Base-by-base conservation (phyloP, 2,329 filamentous ascomycete genomes). In the Nannizzia gypsea region DNA sequence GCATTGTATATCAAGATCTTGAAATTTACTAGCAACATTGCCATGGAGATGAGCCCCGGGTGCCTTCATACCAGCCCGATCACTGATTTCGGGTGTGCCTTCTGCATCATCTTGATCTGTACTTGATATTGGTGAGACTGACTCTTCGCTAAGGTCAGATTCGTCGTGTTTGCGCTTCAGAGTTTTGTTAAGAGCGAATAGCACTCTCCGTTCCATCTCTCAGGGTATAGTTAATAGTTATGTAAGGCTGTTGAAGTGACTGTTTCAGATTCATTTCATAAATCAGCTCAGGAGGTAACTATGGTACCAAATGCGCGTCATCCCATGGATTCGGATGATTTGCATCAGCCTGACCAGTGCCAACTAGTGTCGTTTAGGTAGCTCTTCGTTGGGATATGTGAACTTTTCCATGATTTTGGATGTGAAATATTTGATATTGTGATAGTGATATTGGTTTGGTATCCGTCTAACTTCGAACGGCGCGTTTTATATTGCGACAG, bases 11-110 rank as follows among this genome's bases (percentile, higher is more conserved):
- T 74, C 73, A 59, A 77, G 66, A 57, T 73, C 67, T 55, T 71
- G 70, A 54, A 77, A 68, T 59, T 69, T 70, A 59, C 73, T 70
- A 58, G 72, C 72, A 46, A 76, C 73, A 22, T 66, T 67, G 28
- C 72, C 69, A 58, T 70, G 71, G 58, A 74, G 74, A 62, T 56
- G 34, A 34, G 50, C n/a, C n/a, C 24, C 28, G 34, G 50, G 15
- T 3, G 50, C 3, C 26, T 55, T 67, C 17, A 63, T 57, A 52
- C 69, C 67, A 38, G 71, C 70, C 60, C 72, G 69, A 20, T 40
- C 48, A 42, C 1, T 11, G 34, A 13, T 57, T 9, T 28, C 31
- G 6, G 46, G 15, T 26, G n/a, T 15, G 24, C 15, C 6, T 34
- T 34, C 50, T 54, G 26, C 15, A 22, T 20, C 26, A n/a, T 6